Evolutionary conservation across 306 rosid genomes (phyloP), one percentile per base, ranked within the genome.

Genomic region (Ormosia semicastrata): DNA sequence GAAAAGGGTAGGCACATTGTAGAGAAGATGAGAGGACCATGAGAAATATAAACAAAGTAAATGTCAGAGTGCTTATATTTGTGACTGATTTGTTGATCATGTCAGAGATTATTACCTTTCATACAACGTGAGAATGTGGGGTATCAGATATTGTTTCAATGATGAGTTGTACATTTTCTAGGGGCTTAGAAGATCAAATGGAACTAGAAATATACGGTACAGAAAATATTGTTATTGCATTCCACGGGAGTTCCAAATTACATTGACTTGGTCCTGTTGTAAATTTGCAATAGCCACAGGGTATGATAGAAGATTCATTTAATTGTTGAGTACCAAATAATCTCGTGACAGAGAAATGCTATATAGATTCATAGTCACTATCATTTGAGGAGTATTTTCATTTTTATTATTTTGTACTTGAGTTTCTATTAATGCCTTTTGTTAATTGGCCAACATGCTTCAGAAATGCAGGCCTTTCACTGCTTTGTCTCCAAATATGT

Each of bases 1-100:
- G 98, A 92, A 80, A 94, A 83, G 87, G 57, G 97, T 77, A 81
- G 95, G 63, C 63, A 66, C 84, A 90, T 95, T 47, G 98, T 92
- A 56, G 99, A 92, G 84, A 95, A 92, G 82, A 95, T 95, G 98
- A 85, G 91, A 84, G 97, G 89, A 59, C 83, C 97, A 4, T 92
- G 89, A 90, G 71, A 87, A 24, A 33, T 32, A 58, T 2, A 32
- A 72, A 66, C 67, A 7, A 43, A 58, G 63, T 41, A 71, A 52
- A 81, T 66, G 44, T 30, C 73, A 57, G 70, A 73, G 78, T 78
- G 82, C 75, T 73, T 14, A 8, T 62, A 18, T 40, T 66, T 81
- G 80, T 72, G 81, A 67, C 54, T 72, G 53, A 54, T 63, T 40
- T 77, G 18, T 73, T 86, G 39, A 59, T 63, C 63, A 73, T 66